Evolutionary conservation across 208 protist species (phyloP), one percentile per base, ranked within the genome.

Genomic region (Leishmania gerbilli): DNA sequence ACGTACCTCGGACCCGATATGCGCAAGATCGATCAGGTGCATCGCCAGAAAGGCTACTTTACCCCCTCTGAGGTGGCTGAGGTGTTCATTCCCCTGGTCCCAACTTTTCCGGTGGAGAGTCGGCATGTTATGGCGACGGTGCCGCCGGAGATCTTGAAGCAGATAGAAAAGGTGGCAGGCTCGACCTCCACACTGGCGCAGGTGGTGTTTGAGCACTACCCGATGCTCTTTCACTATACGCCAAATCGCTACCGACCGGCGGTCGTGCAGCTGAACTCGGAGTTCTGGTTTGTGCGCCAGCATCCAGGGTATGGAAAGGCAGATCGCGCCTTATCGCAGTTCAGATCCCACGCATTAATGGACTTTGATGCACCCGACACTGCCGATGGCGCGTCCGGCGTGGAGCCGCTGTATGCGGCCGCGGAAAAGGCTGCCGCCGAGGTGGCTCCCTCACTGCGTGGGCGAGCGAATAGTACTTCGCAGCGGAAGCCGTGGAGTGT

Each of bases 71-170:
- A 97, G 74, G 84, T 97, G 7, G 93, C 93, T 13, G 85, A 95
- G 42, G 93, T 86, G 5, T 89, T 97, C 79, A 85, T 97, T 40
- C 83, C 82, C 27, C 85, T 93, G 21, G 88, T 90, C 1, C 95
- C 95, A 0, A 96, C 92, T 15, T 97, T 92, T 84, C 92, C 87
- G 69, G 93, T 97, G 17, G 93, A 97, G 56, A 80, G 79, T 13
- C 86, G 91, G 0, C 80, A 91, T 62, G 84, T 96, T 17, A 76
- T 95, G 24, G 71, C 79, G 11, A 65, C 71, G 2, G 56, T 96
- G 40, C 88, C 93, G 7, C 84, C 87, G 1, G 76, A 89, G n/a
- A 58, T 96, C 1, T 13, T 86, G 13, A 76, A 84, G 53, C 51
- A 34, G 7, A 80, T 96, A 15, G 85, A 96, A 21, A 24, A 77